These are phyloP conservation scores for Wickerhamomyces queroliae DNA, from an alignment of 805 yeast genomes.

Conservation along the genomic window DNA sequence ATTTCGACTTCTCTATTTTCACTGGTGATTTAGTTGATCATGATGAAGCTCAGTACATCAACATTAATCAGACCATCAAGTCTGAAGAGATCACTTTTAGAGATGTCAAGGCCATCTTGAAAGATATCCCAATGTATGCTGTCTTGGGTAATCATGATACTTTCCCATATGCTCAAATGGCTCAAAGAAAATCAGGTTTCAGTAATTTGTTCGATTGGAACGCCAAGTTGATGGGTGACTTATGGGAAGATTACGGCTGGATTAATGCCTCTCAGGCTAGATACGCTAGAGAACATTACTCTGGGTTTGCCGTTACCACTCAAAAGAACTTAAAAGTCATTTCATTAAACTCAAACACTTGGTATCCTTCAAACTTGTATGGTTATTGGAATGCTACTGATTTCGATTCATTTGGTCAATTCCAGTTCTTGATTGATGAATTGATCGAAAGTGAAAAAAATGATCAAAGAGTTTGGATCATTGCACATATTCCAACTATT, in stretches of 20 bases:
- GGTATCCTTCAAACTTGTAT: slow-evolving; percentile 60
- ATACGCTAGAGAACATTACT: slow-evolving; percentile 38
- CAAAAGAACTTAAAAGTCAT: slow-evolving; percentile 52
- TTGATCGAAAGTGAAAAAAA: slow-evolving; percentile 48
- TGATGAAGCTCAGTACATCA: slow-evolving; percentile 38
- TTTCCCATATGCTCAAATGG: slow-evolving; percentile 59
- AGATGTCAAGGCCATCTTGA: slow-evolving; percentile 22
- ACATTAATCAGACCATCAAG: slow-evolving; percentile 20
- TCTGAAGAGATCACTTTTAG: slow-evolving; percentile 32
- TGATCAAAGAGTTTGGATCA: slow-evolving; percentile 66
- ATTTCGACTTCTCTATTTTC: slow-evolving; percentile 54
- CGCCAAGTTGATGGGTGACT: neutral
- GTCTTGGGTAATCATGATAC: slow-evolving; percentile 68
- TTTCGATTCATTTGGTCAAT: slow-evolving; percentile 58
- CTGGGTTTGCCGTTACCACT: slow-evolving; percentile 56
- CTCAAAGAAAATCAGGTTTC: slow-evolving; percentile 39
- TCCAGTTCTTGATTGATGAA: slow-evolving; percentile 57
- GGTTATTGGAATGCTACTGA: slow-evolving; percentile 44
- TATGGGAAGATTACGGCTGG: neutral
- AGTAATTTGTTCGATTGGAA: slow-evolving; percentile 10
- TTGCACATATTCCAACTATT: slow-evolving; percentile 62
- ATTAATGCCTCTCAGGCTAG: neutral
- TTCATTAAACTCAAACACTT: slow-evolving; percentile 61
- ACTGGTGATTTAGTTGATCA: slow-evolving; percentile 73
- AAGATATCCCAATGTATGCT: slow-evolving; percentile 48